These are phyloP conservation scores for Ophiostoma triangulosporum DNA, from an alignment of 2,329 filamentous ascomycete genomes.

Conservation along the genomic window DNA sequence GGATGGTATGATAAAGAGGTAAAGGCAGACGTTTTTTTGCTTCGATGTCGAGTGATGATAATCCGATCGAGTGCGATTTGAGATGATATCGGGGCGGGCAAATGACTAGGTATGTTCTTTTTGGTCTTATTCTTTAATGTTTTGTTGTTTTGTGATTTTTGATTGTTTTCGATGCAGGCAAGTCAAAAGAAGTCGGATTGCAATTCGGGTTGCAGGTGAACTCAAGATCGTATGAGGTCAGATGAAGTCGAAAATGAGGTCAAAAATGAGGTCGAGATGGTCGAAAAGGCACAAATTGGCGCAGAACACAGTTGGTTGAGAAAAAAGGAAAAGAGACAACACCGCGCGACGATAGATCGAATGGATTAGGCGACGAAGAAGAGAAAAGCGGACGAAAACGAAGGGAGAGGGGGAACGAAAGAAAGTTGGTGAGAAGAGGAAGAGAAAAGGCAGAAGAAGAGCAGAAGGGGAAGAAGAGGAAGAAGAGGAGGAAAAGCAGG, in stretches of 20 bases:
- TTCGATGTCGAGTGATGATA: background rate
- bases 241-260: background rate
- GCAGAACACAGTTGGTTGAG: background rate
- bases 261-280: background rate
- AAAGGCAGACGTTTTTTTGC: background rate
- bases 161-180: background rate
- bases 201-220: background rate
- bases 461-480: background rate
- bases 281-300: background rate
- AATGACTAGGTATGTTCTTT: background rate
- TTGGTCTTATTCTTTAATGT: background rate
- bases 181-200: background rate
- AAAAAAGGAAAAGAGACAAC: background rate
- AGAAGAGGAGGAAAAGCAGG: background rate
- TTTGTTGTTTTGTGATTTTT: background rate
- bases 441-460: background rate
- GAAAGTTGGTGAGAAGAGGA: background rate
- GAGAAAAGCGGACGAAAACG: background rate
- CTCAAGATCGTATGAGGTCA: no score
- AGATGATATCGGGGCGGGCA: background rate
- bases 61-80: background rate
- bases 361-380: conserved; percentile 1
- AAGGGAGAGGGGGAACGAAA: conserved; percentile 1
- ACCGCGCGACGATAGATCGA: background rate
- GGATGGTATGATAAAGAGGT: background rate